Evolutionary conservation across 768 basidiomycete genomes (phyloP).

Genomic region (Rhizopogon sp.): DNA sequence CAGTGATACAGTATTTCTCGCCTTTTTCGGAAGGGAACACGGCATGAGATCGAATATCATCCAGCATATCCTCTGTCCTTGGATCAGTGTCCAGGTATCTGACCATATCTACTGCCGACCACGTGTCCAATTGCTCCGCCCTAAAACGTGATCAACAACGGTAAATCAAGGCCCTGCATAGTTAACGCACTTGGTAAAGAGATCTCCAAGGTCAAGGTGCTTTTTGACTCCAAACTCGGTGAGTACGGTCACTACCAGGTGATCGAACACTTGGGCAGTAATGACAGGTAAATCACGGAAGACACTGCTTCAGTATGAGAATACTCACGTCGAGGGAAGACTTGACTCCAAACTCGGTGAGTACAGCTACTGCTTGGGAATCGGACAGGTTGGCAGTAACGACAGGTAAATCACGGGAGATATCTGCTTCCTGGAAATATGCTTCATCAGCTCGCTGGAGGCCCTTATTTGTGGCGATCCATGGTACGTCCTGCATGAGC

Average conservation of each 20-base stretch:
- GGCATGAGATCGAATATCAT: background rate
- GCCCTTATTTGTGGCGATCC: conserved; percentile 73
- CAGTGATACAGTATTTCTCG: conserved; percentile 22
- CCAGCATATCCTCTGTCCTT: conserved; percentile 38
- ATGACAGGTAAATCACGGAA: too few relatives aligned
- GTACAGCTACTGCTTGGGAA: conserved; percentile 56
- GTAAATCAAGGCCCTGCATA: background rate
- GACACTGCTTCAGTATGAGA: too few relatives aligned
- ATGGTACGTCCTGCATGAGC: conserved; percentile 45
- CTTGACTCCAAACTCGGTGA: conserved; percentile 64
- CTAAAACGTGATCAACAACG: conserved; percentile 27
- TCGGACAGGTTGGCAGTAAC: conserved; percentile 44
- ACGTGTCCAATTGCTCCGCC: conserved; percentile 78
- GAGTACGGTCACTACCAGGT: too few relatives aligned
- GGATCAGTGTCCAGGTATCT: conserved; percentile 63
- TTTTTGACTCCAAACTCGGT: too few relatives aligned
- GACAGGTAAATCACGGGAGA: conserved; percentile 84
- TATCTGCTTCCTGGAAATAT: conserved; percentile 81
- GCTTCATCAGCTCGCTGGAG: conserved; percentile 62
- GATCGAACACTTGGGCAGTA: too few relatives aligned
- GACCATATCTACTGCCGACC: conserved; percentile 75
- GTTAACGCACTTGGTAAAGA: conserved; percentile 64
- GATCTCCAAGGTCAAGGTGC: conserved; percentile 80
- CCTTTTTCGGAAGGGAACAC: conserved; percentile 6
- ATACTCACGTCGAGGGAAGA: too few relatives aligned